Percentiles rank a stretch among this genome's conserved stretches.
Conservation (phyloP, 179 eudicot species). For the Gypsophila paniculata region DNA sequence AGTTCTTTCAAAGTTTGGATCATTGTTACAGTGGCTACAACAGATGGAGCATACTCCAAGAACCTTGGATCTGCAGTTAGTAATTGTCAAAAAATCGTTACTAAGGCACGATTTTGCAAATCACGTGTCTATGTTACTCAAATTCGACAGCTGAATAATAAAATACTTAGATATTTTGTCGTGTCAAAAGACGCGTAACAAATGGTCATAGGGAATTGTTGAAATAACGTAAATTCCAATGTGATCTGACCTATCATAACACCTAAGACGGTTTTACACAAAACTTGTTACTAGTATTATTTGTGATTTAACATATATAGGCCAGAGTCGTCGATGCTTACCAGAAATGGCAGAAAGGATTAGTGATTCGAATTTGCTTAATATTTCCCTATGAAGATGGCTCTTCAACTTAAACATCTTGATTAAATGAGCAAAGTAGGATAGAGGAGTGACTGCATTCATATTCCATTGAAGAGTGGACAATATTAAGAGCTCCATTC, state of each 20-base stretch:
- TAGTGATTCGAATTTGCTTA: slow-evolving; percentile 28
- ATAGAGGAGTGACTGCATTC: slow-evolving; percentile 66
- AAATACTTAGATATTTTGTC: no score
- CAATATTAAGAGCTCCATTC: slow-evolving; percentile 76
- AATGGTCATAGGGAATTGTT: no score
- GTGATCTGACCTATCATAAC: no score
- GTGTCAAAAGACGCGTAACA: no score
- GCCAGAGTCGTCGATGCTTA: not conserved
- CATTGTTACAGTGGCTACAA: slow-evolving; percentile 42
- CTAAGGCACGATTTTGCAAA: not conserved
- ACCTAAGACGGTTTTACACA: not conserved
- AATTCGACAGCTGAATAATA: not conserved
- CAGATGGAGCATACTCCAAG: slow-evolving; percentile 39
- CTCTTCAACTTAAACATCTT: slow-evolving; percentile 30
- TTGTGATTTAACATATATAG: not conserved
- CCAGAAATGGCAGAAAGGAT: slow-evolving; percentile 38
- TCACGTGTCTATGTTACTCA: not conserved
- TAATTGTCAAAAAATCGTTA: not conserved
- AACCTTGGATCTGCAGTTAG: slow-evolving; percentile 31
- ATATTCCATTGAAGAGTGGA: slow-evolving; percentile 68
- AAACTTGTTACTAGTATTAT: no score
- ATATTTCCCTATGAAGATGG: slow-evolving; percentile 29
- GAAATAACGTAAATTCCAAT: no score
- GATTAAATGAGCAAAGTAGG: slow-evolving; percentile 40
- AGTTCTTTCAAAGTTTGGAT: slow-evolving; percentile 36